A percentile compares a stretch with the other conserved stretches of the same genome.
These are phyloP conservation scores for Lentinula edodes DNA, from an alignment of 768 basidiomycete genomes.

Conservation along the genomic window DNA sequence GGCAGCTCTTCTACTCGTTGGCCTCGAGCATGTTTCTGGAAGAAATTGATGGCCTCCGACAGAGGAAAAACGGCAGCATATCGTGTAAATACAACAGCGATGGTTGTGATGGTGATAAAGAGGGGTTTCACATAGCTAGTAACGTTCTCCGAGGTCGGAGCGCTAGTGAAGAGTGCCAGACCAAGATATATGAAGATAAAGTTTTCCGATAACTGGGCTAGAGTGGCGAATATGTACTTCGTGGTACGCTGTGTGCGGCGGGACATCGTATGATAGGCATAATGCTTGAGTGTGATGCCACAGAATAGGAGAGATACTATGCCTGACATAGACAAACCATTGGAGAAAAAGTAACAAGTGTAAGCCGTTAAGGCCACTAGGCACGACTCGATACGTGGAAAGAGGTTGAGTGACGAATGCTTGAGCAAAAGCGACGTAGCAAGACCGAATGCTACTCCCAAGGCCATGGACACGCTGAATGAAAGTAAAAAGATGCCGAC, in stretches of 20 bases:
- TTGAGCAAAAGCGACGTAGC: slow-evolving; percentile 90
- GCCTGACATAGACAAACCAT: slow-evolving; percentile 88
- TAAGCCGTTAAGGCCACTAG: slow-evolving; percentile 92
- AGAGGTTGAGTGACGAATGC: slow-evolving; percentile 81
- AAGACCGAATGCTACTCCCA: slow-evolving; percentile 90
- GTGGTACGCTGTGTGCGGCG: slow-evolving; percentile 87
- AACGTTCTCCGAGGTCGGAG: slow-evolving; percentile 71
- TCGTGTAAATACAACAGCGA: slow-evolving; percentile 90
- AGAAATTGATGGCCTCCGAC: slow-evolving; percentile 90
- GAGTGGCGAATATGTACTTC: slow-evolving; percentile 92
- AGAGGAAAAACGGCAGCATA: slow-evolving; percentile 96
- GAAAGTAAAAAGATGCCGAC: slow-evolving; percentile 97
- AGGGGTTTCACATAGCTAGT: slow-evolving; percentile 90
- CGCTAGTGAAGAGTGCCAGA: slow-evolving; percentile 88
- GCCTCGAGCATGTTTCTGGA: slow-evolving; percentile 78
- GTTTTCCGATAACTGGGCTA: slow-evolving; percentile 94
- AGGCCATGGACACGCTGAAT: slow-evolving; percentile 90
- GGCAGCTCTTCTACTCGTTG: slow-evolving; percentile 89
- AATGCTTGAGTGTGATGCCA: slow-evolving; percentile 98
- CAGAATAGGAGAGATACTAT: slow-evolving; percentile 98
- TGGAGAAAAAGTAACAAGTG: slow-evolving; percentile 99
- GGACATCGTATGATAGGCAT: slow-evolving; percentile 99
- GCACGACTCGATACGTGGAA: slow-evolving; percentile 96
- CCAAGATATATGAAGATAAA: slow-evolving; percentile 99
- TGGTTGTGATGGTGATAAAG: slow-evolving; percentile 88